Evolutionary conservation across 495 filamentous ascomycete genomes (phyloP).

Genomic region (Lophiostoma macrostomum): DNA sequence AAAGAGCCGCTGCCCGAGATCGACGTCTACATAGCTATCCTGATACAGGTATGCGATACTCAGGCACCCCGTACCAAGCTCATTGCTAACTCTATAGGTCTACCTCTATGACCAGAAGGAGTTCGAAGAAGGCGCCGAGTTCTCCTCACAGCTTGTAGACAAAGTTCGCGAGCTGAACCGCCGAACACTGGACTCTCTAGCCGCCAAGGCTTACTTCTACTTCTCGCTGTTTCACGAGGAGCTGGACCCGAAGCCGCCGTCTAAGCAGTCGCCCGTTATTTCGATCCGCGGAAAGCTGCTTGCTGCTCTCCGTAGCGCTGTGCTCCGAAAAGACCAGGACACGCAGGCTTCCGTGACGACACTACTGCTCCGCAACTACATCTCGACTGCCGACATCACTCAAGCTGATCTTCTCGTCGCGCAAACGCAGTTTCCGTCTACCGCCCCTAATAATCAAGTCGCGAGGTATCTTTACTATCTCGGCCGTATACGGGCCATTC

Average conservation of each 20-base stretch:
- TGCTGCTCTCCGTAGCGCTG: constrained; percentile 84
- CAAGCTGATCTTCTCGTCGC: constrained; percentile 94
- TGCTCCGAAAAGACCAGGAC: constrained; percentile 91
- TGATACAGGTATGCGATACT: constrained; percentile 44
- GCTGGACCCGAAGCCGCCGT: constrained; percentile 79
- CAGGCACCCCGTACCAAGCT: background rate
- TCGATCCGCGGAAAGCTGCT: constrained; percentile 82
- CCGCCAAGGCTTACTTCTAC: constrained; percentile 96
- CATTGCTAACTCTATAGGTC: constrained; percentile 59
- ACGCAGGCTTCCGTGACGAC: constrained; percentile 94
- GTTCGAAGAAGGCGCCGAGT: constrained; percentile 72
- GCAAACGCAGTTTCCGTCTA: constrained; percentile 88
- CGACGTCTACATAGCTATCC: constrained; percentile 85
- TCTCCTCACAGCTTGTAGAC: constrained; percentile 77
- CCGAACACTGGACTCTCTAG: constrained; percentile 87
- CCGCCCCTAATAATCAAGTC: constrained; percentile 95
- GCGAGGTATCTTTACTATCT: constrained; percentile 95
- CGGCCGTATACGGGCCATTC: constrained; percentile 92
- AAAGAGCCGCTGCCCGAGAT: constrained; percentile 86
- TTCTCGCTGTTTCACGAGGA: constrained; percentile 92
- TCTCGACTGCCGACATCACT: constrained; percentile 91
- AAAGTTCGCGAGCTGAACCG: constrained; percentile 86
- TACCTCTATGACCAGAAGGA: constrained; percentile 80
- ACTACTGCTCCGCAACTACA: constrained; percentile 90
- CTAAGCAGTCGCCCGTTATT: constrained; percentile 76